phyloP scores from a whole-genome alignment of 768 basidiomycete genomes.

The Boletus huronensis region DNA sequence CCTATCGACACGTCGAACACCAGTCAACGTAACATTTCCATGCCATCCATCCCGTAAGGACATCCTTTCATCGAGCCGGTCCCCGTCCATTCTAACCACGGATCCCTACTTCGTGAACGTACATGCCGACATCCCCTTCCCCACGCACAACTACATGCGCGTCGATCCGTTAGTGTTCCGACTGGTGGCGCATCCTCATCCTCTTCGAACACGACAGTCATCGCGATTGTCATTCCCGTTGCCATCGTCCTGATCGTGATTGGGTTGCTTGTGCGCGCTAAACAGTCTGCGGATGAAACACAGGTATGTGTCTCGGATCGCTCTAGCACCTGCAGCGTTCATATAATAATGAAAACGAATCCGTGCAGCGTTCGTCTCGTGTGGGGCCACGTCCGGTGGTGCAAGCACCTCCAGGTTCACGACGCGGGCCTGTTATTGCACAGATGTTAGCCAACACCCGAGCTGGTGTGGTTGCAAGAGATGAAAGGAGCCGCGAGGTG shows the following conservation, averaged over 20 bases:
- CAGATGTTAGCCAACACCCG: not conserved
- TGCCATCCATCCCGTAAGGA: not conserved
- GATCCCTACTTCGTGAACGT: not conserved
- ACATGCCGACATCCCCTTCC: not conserved
- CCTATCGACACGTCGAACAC: not conserved
- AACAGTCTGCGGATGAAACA: too few relatives aligned
- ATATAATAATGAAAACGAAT: not conserved
- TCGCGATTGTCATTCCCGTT: not conserved
- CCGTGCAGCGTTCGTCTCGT: not conserved
- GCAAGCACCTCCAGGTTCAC: not conserved
- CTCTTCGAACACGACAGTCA: rapidly evolving
- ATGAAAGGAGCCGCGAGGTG: not conserved
- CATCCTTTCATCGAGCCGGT: not conserved
- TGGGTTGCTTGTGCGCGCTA: rapidly evolving
- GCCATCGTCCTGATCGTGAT: rapidly evolving
- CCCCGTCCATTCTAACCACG: not conserved
- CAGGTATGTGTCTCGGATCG: not conserved
- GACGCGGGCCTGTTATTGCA: not conserved
- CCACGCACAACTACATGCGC: not conserved
- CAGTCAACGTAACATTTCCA: not conserved
- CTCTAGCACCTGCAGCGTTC: not conserved
- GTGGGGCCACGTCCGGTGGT: not conserved
- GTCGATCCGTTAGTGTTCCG: not conserved
- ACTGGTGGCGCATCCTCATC: too few relatives aligned
- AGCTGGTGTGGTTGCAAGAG: too few relatives aligned